phyloP scores from a whole-genome alignment of 768 basidiomycete species.

The Vishniacozyma victoriae region DNA sequence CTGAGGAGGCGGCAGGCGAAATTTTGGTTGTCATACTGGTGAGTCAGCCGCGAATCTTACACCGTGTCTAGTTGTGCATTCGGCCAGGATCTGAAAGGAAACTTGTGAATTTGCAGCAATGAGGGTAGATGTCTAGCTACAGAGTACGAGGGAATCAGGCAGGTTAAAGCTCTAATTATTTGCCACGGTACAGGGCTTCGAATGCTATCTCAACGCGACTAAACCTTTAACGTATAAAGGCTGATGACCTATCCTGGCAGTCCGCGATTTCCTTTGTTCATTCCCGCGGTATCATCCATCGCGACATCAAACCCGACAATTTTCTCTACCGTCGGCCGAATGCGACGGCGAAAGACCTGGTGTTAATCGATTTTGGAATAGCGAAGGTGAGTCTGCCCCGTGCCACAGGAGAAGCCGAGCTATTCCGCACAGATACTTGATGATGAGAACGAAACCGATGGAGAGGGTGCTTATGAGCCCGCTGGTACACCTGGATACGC shows the following conservation, averaged over 20 bases:
- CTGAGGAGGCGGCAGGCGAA: conserved; percentile 18
- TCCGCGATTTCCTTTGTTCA: conserved; percentile 55
- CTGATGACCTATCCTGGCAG: not conserved
- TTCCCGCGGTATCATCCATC: conserved; percentile 93
- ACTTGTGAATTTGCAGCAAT: too few species aligned
- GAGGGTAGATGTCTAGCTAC: too few species aligned
- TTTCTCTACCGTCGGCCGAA: conserved; percentile 59
- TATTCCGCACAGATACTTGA: conserved; percentile 11
- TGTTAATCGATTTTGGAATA: conserved; percentile 31
- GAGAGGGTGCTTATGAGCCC: conserved; percentile 14
- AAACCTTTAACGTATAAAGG: too few species aligned
- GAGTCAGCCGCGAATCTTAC: too few species aligned
- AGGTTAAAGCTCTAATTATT: too few species aligned
- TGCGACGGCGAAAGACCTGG: conserved; percentile 17
- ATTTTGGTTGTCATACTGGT: conserved; percentile 24
- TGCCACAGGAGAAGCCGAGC: not conserved
- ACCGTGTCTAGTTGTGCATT: too few species aligned
- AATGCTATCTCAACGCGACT: too few species aligned
- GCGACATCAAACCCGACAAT: conserved; percentile 97
- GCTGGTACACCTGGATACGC: conserved; percentile 31
- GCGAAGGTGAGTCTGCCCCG: conserved; percentile 14
- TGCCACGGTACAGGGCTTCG: too few species aligned
- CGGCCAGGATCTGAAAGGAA: too few species aligned
- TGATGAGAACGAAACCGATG: conserved; percentile 10
- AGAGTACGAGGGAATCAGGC: too few species aligned